Base-by-base conservation (phyloP, 148 eudicot species). In the Cornus florida region DNA sequence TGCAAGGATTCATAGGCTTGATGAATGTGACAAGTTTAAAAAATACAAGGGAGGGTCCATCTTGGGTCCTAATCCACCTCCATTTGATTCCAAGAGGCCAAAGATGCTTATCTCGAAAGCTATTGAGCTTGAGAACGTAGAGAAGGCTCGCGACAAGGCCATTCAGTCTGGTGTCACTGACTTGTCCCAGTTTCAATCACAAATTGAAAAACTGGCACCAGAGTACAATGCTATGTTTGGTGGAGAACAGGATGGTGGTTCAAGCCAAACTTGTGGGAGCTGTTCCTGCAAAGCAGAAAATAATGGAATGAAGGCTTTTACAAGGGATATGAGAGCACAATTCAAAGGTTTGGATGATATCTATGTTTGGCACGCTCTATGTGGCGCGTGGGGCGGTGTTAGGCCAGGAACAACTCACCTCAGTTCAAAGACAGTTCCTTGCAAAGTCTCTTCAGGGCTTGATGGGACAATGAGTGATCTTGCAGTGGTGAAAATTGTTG, bases 381-480 rank as follows among this genome's bases (percentile, higher is more conserved):
- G 89, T 67, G 94, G 94, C 24, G 92, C 91, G 4, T 89, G 94
- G 94, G 94, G 92, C 10, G 94, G 94, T 14, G 94, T 91, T 57
- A 87, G 89, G 82, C 94, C 92, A 0, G 87, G 87, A 17, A 66
- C 87, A 50, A 91, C 90, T 43, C 88, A 86, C 82, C 84, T 91
- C 4, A 74, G 82, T 24, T 65, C 90, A 6, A 86, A 76, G 69
- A 71, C 89, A 6, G 66, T 84, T n/a, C 83, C 83, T 3, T 88
- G 91, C 38, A 77, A 60, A n/a, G 13, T 83, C 39, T 89, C 94
- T 24, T 91, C 89, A 8, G 91, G 91, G 14, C 88, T 91, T 16
- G 83, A 78, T 50, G 86, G 92, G 9, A 91, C 91, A 19, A 91
- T 91, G 94, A 70, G 67, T 12, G 94, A 91, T 81, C 86, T 88